Evolutionary conservation across 306 rosid genomes (phyloP).

Genomic region (Mimosa bimucronata): DNA sequence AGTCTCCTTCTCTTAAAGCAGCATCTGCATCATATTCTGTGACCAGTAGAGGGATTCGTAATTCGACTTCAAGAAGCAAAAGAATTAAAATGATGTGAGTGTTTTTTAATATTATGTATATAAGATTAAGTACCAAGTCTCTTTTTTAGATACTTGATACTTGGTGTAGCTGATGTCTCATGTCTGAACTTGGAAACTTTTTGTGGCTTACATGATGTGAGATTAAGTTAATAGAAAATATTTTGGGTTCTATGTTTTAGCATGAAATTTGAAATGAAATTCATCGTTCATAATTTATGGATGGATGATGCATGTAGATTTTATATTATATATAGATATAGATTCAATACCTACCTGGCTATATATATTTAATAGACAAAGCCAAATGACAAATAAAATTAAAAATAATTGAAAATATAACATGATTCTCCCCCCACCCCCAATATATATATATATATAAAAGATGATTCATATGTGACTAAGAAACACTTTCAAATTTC

Average conservation of each 20-base stretch:
- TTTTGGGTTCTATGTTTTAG: neutral
- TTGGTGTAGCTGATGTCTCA: neutral
- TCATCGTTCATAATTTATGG: neutral
- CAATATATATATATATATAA: too few species aligned
- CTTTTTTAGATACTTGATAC: neutral
- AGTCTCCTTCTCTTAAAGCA: conserved; percentile 72
- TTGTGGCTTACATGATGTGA: neutral
- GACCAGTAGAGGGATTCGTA: conserved; percentile 66
- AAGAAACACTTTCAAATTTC: too few species aligned
- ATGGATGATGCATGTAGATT: neutral
- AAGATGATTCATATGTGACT: too few species aligned
- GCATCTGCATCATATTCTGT: conserved; percentile 81
- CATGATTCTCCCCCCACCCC: too few species aligned
- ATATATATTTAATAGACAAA: neutral
- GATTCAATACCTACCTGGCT: neutral
- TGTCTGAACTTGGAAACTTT: neutral
- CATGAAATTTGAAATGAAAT: neutral
- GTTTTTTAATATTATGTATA: neutral
- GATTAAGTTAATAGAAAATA: neutral
- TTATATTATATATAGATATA: too few species aligned
- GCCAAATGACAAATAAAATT: neutral
- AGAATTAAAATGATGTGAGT: conserved; percentile 57
- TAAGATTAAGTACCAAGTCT: neutral
- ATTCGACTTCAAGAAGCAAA: conserved; percentile 61
- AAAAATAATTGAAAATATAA: too few species aligned